Conservation (phyloP, 225 moss, liverwort and hornwort genomes). For the Neckera pumila region DNA sequence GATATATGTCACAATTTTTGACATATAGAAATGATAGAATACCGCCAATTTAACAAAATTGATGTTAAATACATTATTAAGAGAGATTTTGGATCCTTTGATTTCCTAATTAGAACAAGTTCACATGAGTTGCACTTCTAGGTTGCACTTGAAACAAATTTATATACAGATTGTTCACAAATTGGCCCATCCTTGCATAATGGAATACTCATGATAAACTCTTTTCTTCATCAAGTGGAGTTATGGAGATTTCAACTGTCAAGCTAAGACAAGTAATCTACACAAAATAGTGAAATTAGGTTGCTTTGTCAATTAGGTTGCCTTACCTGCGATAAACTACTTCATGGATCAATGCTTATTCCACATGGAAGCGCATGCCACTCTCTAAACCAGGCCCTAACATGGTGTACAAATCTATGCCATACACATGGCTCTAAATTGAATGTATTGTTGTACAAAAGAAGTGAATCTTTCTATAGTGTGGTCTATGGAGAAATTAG, state of each 20-base stretch:
- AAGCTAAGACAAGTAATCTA: neutral
- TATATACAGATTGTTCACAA: fast-evolving
- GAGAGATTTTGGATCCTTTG: neutral
- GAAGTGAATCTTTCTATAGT: too few relatives aligned
- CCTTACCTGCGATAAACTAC: too few relatives aligned
- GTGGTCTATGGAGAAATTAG: too few relatives aligned
- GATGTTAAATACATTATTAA: neutral
- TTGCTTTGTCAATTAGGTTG: too few relatives aligned
- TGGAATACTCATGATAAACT: neutral
- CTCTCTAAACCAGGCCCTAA: too few relatives aligned
- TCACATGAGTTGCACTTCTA: neutral
- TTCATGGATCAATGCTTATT: too few relatives aligned
- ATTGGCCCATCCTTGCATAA: fast-evolving
- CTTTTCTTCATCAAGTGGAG: neutral
- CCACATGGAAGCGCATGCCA: too few relatives aligned
- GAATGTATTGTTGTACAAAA: too few relatives aligned
- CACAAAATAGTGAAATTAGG: too few relatives aligned
- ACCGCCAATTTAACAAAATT: neutral
- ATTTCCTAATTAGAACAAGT: neutral
- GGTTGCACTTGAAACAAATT: neutral
- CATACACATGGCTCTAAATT: too few relatives aligned
- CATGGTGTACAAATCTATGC: too few relatives aligned
- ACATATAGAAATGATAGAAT: too few relatives aligned
- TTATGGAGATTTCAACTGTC: neutral
- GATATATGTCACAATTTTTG: neutral